phyloP scores from a whole-genome alignment of 306 rosid species.

The Vigna nakashimae region DNA sequence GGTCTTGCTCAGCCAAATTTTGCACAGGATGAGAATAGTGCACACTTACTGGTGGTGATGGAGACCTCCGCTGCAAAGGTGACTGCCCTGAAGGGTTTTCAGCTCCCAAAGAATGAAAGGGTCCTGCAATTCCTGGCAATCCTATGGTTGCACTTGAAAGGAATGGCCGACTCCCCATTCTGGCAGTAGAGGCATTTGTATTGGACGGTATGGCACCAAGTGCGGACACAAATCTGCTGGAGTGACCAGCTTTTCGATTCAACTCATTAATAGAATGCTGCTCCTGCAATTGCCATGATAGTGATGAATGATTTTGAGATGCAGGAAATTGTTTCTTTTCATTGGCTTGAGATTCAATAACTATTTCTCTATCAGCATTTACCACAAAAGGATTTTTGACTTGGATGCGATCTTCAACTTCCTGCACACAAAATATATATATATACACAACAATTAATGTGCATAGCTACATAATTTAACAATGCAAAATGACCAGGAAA shows the following conservation, averaged over 20 bases:
- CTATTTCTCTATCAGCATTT: slow-evolving; percentile 55
- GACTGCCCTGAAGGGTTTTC: slow-evolving; percentile 61
- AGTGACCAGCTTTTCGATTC: slow-evolving; percentile 50
- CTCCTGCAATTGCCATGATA: slow-evolving; percentile 69
- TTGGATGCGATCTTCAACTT: slow-evolving; percentile 52
- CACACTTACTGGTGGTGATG: slow-evolving; percentile 45
- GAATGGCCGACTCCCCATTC: slow-evolving; percentile 53
- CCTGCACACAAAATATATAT: slow-evolving; percentile 53
- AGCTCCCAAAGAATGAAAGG: slow-evolving; percentile 49
- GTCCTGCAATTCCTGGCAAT: slow-evolving; percentile 53
- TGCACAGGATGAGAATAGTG: slow-evolving; percentile 49
- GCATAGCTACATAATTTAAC: background rate
- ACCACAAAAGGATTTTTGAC: slow-evolving; percentile 44
- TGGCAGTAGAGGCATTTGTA: slow-evolving; percentile 49
- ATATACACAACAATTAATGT: background rate
- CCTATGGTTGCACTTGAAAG: slow-evolving; percentile 53
- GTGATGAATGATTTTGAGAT: slow-evolving; percentile 48
- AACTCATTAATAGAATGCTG: slow-evolving; percentile 51
- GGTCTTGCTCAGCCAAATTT: slow-evolving; percentile 55
- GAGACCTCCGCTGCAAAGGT: slow-evolving; percentile 57
- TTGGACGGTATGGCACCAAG: slow-evolving; percentile 48
- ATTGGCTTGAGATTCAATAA: slow-evolving; percentile 44
- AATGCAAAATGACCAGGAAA: background rate
- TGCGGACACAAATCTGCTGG: slow-evolving; percentile 53
- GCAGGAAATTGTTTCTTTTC: slow-evolving; percentile 58